Evolutionary conservation across 108 stramenopile species (phyloP).

Genomic region (Pseudonitzschia delicatissima): DNA sequence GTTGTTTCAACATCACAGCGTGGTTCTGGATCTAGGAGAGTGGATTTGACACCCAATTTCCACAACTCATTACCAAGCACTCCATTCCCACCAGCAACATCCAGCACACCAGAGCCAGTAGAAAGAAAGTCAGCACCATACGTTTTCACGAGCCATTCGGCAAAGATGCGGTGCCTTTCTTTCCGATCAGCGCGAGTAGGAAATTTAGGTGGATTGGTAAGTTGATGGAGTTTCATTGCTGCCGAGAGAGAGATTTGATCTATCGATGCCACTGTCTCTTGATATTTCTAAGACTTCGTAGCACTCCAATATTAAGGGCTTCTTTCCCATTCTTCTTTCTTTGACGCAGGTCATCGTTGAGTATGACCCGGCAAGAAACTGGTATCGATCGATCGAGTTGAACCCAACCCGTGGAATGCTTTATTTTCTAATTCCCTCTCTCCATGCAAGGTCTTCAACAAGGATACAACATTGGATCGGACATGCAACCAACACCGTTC

Average conservation of each 20-base stretch:
- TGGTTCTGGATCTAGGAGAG: constrained; percentile 69
- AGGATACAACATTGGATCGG: constrained; percentile 7
- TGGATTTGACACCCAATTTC: constrained; percentile 45
- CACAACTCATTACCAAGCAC: constrained; percentile 54
- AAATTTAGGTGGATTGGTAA: not conserved
- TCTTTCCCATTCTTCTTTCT: constrained; percentile 8
- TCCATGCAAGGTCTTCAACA: constrained; percentile 17
- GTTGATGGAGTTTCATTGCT: no score
- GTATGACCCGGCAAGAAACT: constrained; percentile 9
- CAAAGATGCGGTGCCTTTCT: constrained; percentile 54
- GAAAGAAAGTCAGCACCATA: constrained; percentile 32
- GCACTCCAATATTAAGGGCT: constrained; percentile 17
- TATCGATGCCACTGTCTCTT: not conserved
- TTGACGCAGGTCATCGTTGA: not conserved
- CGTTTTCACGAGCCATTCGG: constrained; percentile 42
- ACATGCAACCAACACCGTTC: constrained; percentile 22
- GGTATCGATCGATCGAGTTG: constrained; percentile 3
- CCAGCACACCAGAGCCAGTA: constrained; percentile 46
- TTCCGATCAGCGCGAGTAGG: constrained; percentile 25
- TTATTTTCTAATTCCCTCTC: not conserved
- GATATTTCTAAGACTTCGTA: constrained; percentile 14
- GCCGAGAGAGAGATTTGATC: no score
- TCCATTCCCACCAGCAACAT: constrained; percentile 86
- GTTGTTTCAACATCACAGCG: constrained; percentile 7
- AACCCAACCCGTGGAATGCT: constrained; percentile 18